Base-by-base conservation (phyloP, 176 grass and related monocot species). In the Tuctoria greenei region DNA sequence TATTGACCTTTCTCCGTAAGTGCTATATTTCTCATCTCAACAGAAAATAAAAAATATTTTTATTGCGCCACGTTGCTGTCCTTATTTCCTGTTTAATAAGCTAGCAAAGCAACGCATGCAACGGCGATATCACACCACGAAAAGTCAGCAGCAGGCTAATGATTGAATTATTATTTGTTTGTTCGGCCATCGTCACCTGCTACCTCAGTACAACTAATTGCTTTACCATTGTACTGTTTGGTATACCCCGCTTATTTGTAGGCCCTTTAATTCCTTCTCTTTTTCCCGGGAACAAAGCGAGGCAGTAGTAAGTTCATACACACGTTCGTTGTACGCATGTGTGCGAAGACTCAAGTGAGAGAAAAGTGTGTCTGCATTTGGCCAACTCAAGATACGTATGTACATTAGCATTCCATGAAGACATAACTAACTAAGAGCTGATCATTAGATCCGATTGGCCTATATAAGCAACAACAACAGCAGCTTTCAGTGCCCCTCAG, bases 31-130 rank as follows among this genome's bases (percentile, higher is more conserved):
- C 35, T 64, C 35, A 45, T 43, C 65, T 3, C 15, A 23, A 3
- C 3, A 1, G 45, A 7, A 3, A 10, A 31, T 31, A 2, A 2
- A 31, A 20, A 11, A 35, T n/a, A 8, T 28, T 49, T 35, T 49
- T 35, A 36, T 47, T 58, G 73, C 27, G 59, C 17, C 41, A 63
- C 46, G 58, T 63, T 76, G 58, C 58, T 76, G 38, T 66, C 38
- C 28, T 20, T 25, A 2, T 82, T 58, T 23, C 61, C 27, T 28
- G 41, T 68, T 75, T 14, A 61, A 83, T 57, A 83, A 83, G 81
- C n/a, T n/a, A n/a, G n/a, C 51, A 68, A 83, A 83, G 72, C 81
- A 83, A 83, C 40, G 47, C 51, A 67, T 40, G 49, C 14, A 75
- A 47, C 14, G 71, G 55, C 28, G 72, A 57, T 46, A 60, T 8